Conservation (phyloP, 2,329 filamentous ascomycete species). For the Colletotrichum magnum region DNA sequence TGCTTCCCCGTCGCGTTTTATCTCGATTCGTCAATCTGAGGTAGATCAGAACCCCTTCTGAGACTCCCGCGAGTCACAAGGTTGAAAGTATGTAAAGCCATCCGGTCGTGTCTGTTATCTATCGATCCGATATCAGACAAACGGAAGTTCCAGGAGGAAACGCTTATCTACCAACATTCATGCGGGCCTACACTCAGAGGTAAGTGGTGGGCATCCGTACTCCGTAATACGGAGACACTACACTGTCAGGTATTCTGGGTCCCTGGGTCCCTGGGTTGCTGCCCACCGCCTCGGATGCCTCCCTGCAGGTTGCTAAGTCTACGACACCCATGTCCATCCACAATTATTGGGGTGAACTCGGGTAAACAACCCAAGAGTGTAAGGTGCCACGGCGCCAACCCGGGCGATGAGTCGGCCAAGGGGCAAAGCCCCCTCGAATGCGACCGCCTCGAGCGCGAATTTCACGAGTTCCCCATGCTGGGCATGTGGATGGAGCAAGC, state of each 20-base stretch:
- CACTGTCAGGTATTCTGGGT: too few species aligned
- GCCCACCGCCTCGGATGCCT: constrained; percentile 6
- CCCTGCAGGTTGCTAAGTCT: background rate
- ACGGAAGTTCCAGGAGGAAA: constrained; percentile 23
- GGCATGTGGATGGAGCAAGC: background rate
- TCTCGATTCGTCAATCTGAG: constrained; percentile 19
- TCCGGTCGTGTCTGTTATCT: constrained; percentile 8
- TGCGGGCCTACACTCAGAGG: constrained; percentile 8
- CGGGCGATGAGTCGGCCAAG: constrained; percentile 16
- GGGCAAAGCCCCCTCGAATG: background rate
- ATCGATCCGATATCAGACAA: constrained; percentile 26
- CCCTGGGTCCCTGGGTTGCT: background rate
- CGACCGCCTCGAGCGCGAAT: constrained; percentile 17
- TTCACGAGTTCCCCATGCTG: background rate
- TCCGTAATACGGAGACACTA: too few species aligned
- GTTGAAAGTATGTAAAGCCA: constrained; percentile 23
- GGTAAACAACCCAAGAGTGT: constrained; percentile 33
- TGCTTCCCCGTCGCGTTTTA: constrained; percentile 9
- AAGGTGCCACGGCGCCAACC: constrained; percentile 4
- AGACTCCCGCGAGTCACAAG: constrained; percentile 29
- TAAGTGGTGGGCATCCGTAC: background rate
- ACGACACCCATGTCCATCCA: background rate
- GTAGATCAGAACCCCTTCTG: constrained; percentile 15
- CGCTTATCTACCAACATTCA: constrained; percentile 32
- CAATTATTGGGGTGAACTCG: constrained; percentile 29